These are phyloP conservation scores for Pythium periplocum DNA, from an alignment of 352 stramenopile species.

Conservation along the genomic window DNA sequence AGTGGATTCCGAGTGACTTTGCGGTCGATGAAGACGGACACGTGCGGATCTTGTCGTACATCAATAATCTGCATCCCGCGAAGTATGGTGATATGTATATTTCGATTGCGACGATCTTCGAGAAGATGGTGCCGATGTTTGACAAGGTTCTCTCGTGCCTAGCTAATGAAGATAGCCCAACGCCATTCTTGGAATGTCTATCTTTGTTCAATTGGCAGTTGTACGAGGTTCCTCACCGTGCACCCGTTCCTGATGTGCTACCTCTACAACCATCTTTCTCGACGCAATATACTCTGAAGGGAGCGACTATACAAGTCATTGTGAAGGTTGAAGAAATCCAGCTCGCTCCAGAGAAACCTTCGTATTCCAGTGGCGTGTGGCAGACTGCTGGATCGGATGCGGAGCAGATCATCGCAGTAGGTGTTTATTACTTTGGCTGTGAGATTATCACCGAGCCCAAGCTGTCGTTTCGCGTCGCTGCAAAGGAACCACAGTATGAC, in stretches of 20 bases:
- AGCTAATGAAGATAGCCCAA: background rate
- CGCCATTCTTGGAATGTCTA: background rate
- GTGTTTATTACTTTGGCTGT: constrained; percentile 29
- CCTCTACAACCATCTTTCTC: background rate
- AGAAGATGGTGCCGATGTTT: constrained; percentile 26
- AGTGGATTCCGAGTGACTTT: constrained; percentile 30
- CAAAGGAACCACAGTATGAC: constrained; percentile 15
- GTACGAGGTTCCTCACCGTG: constrained; percentile 8
- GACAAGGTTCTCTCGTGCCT: constrained; percentile 17
- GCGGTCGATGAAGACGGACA: constrained; percentile 10
- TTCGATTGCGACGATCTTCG: constrained; percentile 18
- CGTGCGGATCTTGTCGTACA: constrained; percentile 22
- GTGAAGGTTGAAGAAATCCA: constrained; percentile 28
- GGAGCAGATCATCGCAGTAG: constrained; percentile 28
- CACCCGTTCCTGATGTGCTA: constrained; percentile 12
- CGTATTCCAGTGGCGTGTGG: constrained; percentile 21
- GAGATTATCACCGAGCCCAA: constrained; percentile 29
- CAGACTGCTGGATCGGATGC: constrained; percentile 23
- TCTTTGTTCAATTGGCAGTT: constrained; percentile 14
- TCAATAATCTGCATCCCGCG: constrained; percentile 32
- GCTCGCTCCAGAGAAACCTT: constrained; percentile 26
- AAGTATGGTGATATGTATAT: constrained; percentile 19
- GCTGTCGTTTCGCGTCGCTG: constrained; percentile 20
- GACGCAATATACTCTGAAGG: constrained; percentile 8
- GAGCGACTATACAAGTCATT: constrained; percentile 24